phyloP scores from a whole-genome alignment of 345 rosid genomes.

The Trapa incisa region DNA sequence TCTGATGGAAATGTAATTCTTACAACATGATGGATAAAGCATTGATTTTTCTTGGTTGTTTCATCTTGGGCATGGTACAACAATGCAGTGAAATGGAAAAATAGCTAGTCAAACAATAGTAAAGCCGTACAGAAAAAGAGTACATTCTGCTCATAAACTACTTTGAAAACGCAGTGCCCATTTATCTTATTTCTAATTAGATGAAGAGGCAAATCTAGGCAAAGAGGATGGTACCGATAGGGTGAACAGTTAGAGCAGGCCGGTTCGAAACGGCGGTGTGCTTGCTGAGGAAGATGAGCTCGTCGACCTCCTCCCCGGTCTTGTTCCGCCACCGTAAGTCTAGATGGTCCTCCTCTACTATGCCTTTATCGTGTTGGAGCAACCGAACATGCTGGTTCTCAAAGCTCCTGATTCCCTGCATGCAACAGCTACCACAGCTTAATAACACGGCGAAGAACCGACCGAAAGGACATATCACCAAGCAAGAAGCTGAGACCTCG shows the following conservation, averaged over 20 bases:
- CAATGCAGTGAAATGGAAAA: background rate
- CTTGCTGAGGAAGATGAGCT: constrained; percentile 78
- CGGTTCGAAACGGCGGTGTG: constrained; percentile 90
- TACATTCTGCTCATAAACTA: background rate
- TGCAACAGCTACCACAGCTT: background rate
- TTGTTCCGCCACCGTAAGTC: constrained; percentile 79
- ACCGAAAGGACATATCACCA: background rate
- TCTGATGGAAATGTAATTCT: background rate
- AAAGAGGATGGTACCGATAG: constrained; percentile 38
- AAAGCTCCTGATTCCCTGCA: constrained; percentile 50
- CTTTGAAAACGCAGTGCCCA: background rate
- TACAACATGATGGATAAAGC: background rate
- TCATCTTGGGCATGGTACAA: background rate
- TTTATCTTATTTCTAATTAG: background rate
- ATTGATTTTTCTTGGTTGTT: background rate
- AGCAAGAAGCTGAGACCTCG: constrained; percentile 20
- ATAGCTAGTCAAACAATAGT: background rate
- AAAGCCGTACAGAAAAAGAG: background rate
- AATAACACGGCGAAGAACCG: background rate
- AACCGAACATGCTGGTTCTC: constrained; percentile 43
- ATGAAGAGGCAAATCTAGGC: background rate
- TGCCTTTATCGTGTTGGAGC: constrained; percentile 49
- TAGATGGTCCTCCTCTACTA: constrained; percentile 64
- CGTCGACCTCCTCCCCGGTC: constrained; percentile 66
- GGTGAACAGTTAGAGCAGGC: constrained; percentile 83